Conservation (phyloP, 2,329 filamentous ascomycete genomes). For the Epichloe aotearoae region DNA sequence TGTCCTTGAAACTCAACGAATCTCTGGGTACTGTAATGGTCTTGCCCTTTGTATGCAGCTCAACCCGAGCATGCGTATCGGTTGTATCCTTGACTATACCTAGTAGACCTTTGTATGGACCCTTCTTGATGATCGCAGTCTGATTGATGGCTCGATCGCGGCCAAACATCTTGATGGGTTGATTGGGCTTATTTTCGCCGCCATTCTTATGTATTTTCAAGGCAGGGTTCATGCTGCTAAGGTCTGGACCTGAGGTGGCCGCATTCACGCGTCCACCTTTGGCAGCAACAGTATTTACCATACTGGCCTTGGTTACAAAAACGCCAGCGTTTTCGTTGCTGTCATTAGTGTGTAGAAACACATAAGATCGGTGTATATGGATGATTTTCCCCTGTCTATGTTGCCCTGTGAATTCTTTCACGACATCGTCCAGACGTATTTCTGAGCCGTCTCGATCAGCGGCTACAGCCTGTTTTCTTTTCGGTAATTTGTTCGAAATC, state of each 20-base stretch:
- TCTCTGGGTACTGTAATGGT: conserved; percentile 74
- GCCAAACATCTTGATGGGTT: conserved; percentile 64
- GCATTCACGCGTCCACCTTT: conserved; percentile 72
- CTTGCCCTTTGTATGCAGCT: conserved; percentile 90
- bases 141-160: conserved; percentile 80
- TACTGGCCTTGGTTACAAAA: conserved; percentile 74
- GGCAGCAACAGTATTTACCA: conserved; percentile 82
- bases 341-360: conserved; percentile 78
- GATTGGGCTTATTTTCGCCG: conserved; percentile 32
- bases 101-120: conserved; percentile 81
- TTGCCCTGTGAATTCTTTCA: conserved; percentile 82
- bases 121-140: conserved; percentile 78
- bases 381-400: conserved; percentile 72
- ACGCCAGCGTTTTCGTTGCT: conserved; percentile 79
- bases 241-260: conserved; percentile 53
- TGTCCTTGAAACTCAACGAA: conserved; percentile 76
- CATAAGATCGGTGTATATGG: conserved; percentile 84
- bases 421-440: conserved; percentile 80
- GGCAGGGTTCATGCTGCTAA: conserved; percentile 86
- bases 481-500: conserved; percentile 77
- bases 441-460: conserved; percentile 90
- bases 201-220: conserved; percentile 55
- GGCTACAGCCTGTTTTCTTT: conserved; percentile 72
- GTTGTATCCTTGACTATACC: conserved; percentile 95
- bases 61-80: conserved; percentile 72